These are phyloP conservation scores for Chimonanthus praecox DNA, from an alignment of 164 flowering plant species.

Conservation along the genomic window DNA sequence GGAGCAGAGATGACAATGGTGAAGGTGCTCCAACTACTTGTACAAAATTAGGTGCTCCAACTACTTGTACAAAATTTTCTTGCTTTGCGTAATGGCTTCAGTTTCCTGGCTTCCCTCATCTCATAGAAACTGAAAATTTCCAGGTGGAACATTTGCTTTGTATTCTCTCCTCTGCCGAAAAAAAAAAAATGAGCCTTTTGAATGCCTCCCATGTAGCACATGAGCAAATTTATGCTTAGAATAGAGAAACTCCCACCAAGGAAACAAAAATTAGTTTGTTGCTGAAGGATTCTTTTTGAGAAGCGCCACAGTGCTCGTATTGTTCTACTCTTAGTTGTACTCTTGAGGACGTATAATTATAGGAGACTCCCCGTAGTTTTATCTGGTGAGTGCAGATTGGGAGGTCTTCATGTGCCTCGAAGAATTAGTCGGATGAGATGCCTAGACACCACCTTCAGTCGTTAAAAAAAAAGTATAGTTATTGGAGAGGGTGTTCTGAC, in stretches of 20 bases:
- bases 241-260: slow-evolving; percentile 10
- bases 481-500: slow-evolving; percentile 59
- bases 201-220: slow-evolving; percentile 18
- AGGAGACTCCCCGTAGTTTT: too few relatives aligned
- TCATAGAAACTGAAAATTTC: slow-evolving; percentile 4
- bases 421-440: too few relatives aligned
- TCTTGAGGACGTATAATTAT: slow-evolving; percentile 28
- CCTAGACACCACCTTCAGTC: too few relatives aligned
- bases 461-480: slow-evolving; percentile 30
- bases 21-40: slow-evolving; percentile 24
- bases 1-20: slow-evolving; percentile 43
- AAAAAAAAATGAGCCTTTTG: slow-evolving; percentile 36
- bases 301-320: slow-evolving; percentile 31
- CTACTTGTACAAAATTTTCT: neutral
- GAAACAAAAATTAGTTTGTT: slow-evolving; percentile 29
- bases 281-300: slow-evolving; percentile 36
- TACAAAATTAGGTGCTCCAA: slow-evolving; percentile 19
- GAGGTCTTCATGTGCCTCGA: too few relatives aligned
- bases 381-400: too few relatives aligned
- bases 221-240: slow-evolving; percentile 23
- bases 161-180: slow-evolving; percentile 51
- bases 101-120: neutral
- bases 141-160: slow-evolving; percentile 71
- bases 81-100: neutral
- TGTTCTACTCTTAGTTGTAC: slow-evolving; percentile 38